These are phyloP conservation scores for Escallonia herrerae DNA, from an alignment of 129 eudicot genomes.

Conservation along the genomic window DNA sequence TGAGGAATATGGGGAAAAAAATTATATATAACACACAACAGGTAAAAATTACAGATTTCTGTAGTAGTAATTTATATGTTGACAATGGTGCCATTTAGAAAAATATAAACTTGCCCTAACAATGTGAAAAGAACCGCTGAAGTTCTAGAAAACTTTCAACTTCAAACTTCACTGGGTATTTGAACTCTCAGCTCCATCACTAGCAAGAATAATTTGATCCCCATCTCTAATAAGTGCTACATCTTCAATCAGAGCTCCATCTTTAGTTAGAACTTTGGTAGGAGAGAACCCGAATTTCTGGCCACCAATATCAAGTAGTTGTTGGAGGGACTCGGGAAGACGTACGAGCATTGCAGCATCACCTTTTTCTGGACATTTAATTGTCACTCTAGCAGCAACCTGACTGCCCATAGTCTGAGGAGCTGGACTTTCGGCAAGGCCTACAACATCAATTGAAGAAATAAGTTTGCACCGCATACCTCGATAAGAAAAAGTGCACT, in stretches of 20 bases:
- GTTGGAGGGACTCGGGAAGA: constrained; percentile 57
- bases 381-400: constrained; percentile 34
- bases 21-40: too few relatives aligned
- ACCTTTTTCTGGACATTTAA: constrained; percentile 47
- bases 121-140: too few relatives aligned
- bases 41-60: too few relatives aligned
- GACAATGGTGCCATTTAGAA: too few relatives aligned
- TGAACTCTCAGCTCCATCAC: constrained; percentile 2
- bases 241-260: constrained; percentile 58
- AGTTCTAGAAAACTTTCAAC: too few relatives aligned
- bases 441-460: constrained; percentile 17
- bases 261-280: constrained; percentile 37
- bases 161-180: not conserved
- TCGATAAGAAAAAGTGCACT: too few relatives aligned
- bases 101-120: too few relatives aligned
- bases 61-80: too few relatives aligned
- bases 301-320: constrained; percentile 40
- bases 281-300: constrained; percentile 39
- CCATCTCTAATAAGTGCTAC: constrained; percentile 65
- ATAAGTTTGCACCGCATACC: too few relatives aligned
- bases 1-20: too few relatives aligned
- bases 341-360: constrained; percentile 39
- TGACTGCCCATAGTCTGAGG: constrained; percentile 8
- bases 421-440: not conserved
- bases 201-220: constrained; percentile 60